Base-by-base conservation (phyloP, 305 asterid species). In the Solanum hybrid region DNA sequence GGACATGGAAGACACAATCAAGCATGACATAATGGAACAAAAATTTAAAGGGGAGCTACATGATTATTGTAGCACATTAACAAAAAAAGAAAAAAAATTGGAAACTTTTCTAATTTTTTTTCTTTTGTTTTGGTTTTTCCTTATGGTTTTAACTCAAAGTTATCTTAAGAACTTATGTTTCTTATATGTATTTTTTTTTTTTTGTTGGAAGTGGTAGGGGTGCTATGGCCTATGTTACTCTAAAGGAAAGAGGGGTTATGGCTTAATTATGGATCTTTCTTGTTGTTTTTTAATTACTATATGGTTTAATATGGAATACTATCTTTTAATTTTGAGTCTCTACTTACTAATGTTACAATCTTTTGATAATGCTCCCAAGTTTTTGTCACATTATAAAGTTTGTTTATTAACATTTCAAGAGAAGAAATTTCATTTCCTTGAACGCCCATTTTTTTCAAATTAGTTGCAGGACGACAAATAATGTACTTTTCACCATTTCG, bases 1-100 rank as follows among this genome's bases (percentile, higher is more conserved):
- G 99, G 99, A 64, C 96, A 95, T 91, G 99, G 99, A 7, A 96
- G 92, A 60, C 92, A 92, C 89, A 92, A 90, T 79, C 93, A 90
- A 89, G 90, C 89, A 45, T 89, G 91, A 93, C 86, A 92, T 64
- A 60, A 45, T 73, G 66, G 88, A 26, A 38, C 13, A 72, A 11
- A 66, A 72, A n/a, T 72, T 87, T 17, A 38, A 75, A 24, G 38
- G 78, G 45, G 56, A 10, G 22, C 88, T 34, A 29, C 77, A 19
- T 64, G 78, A 86, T 56, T 73, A 73, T 29, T 86, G 27, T 26
- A 64, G 27, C 78, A n/a, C 34, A 64, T 24, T 69, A 36, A n/a
- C 37, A 24, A 87, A 26, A 37, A 15, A 10, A 35, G 1, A 36
- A 40, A 40, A 26, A 3, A 80, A 3, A 2, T 1, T 45, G 75